These are phyloP conservation scores for Dictyostelium capitatum DNA, from an alignment of 78 protist species.

Conservation along the genomic window DNA sequence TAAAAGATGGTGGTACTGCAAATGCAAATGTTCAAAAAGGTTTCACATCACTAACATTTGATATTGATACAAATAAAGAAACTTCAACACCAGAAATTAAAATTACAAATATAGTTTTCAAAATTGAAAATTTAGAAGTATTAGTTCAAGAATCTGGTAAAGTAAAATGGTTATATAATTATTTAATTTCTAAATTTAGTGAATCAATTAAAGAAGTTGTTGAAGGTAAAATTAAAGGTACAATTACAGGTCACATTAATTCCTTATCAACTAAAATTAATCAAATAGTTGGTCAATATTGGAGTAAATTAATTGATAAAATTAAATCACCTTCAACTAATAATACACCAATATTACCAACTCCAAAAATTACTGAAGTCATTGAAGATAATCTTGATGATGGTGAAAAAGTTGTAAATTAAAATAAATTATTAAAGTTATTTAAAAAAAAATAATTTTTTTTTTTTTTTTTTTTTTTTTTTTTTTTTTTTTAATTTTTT, in stretches of 20 bases:
- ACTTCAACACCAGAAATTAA: conserved; percentile 42
- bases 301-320: conserved; percentile 54
- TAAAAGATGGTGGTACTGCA: conserved; percentile 67
- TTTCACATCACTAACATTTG: conserved; percentile 32
- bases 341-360: not conserved
- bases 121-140: conserved; percentile 47
- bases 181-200: conserved; percentile 56
- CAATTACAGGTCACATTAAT: conserved; percentile 46
- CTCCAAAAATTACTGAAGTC: not conserved
- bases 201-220: conserved; percentile 56
- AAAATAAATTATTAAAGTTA: too few species aligned
- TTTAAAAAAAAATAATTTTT: not conserved
- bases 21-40: conserved; percentile 48
- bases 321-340: not conserved
- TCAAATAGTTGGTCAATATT: conserved; percentile 49
- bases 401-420: too few species aligned
- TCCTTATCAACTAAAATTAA: conserved; percentile 57
- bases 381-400: not conserved
- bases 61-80: conserved; percentile 42
- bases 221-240: conserved; percentile 54
- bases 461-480: not conserved
- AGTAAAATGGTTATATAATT: conserved; percentile 64
- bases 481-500: not conserved
- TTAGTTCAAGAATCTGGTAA: conserved; percentile 59
- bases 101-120: conserved; percentile 53